A percentile compares a stretch with the other conserved stretches of the same genome.
These are phyloP conservation scores for Oehlia diaphana DNA, from an alignment of 192 early-diverging fungal genomes.

Conservation along the genomic window DNA sequence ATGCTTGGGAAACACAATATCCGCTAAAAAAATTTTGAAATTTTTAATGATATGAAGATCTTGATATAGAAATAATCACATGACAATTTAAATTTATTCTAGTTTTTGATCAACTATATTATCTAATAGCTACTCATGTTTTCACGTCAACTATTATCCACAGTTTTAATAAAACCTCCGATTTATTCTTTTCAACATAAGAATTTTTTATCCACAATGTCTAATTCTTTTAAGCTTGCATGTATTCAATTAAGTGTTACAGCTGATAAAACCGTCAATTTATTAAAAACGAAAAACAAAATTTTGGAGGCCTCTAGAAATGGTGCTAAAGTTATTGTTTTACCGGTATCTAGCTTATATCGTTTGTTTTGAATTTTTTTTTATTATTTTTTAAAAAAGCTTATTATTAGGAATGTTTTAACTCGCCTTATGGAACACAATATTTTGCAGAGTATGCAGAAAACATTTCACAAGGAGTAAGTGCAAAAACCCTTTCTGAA, in stretches of 20 bases:
- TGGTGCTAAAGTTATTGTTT: constrained; percentile 88
- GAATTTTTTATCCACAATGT: constrained; percentile 6
- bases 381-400: not conserved
- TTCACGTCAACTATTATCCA: no score
- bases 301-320: constrained; percentile 82
- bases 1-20: no score
- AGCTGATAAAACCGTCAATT: constrained; percentile 76
- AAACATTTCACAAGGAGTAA: constrained; percentile 66
- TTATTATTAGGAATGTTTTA: constrained; percentile 88
- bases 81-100: no score
- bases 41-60: no score
- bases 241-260: constrained; percentile 80
- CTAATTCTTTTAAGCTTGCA: constrained; percentile 61
- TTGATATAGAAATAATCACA: no score
- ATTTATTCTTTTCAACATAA: not conserved
- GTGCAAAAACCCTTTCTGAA: constrained; percentile 66
- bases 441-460: constrained; percentile 95
- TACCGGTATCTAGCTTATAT: constrained; percentile 62
- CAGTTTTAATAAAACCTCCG: no score
- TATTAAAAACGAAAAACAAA: constrained; percentile 69
- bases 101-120: no score
- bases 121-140: no score
- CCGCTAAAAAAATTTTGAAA: no score
- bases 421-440: constrained; percentile 92
- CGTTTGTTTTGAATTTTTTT: not conserved